Evolutionary conservation across 805 yeast genomes (phyloP), one percentile per base, ranked within the genome.

Genomic region (Candida adriatica): DNA sequence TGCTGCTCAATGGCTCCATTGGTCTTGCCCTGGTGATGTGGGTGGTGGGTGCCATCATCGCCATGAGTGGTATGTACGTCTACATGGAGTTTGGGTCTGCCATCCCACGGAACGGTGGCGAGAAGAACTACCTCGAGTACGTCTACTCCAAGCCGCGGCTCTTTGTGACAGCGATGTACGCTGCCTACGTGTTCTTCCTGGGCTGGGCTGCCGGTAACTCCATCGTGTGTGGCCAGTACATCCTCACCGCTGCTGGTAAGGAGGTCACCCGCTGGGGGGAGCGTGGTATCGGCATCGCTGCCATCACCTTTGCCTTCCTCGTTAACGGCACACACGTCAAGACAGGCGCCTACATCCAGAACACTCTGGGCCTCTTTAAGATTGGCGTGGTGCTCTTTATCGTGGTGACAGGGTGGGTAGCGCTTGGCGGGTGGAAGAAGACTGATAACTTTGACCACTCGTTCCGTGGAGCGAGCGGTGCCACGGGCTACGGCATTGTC

Each of bases 191-290:
- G 13, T 75, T 84, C 48, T 68, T 81, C 47, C 62, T 84, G 29
- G 92, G 92, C 22, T 84, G 88, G 85, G 88, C 94, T 15, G 76
- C 92, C 8, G 84, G 88, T 55, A 81, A 82, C 55, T 78, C 88
- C 14, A 74, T 81, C 30, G 84, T 81, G 21, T 80, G 80, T 42
- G 94, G 94, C 18, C 80, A 79, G 49, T 83, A 80, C 58, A 66
- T 84, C 38, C 63, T 83, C 38, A 72, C 70, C 24, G 94, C 94
- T 8, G 87, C 88, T 6, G 79, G 73, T 24, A 67, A 62, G 13
- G 79, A 75, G 38, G 66, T 72, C 7, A 75, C 80, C 9, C 69
- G 76, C 45, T 84, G 94, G 94, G 75, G 76, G 47, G 77, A 79
- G 43, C 67, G 90, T 49, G 87, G 76, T 24, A 70, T 84, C 44